Evolutionary conservation across 2,329 filamentous ascomycete genomes (phyloP), one percentile per base, ranked within the genome.

Genomic region (Chaetomium olivaceum): DNA sequence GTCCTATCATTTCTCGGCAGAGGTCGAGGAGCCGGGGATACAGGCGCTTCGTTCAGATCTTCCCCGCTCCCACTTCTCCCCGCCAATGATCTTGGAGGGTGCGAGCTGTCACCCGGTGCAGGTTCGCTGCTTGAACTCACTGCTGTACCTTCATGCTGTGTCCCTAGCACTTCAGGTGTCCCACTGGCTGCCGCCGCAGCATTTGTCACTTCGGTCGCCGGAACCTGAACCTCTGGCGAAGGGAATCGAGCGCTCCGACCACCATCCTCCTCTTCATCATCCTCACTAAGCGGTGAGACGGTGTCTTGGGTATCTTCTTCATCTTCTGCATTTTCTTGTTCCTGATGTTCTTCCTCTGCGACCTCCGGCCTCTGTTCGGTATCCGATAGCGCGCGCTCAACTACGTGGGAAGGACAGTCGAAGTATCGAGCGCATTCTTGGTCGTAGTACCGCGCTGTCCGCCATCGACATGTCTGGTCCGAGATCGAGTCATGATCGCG

Each of bases 381-480:
- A 65, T 74, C 73, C n/a, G 77, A 77, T 23, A 76, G 65, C 31
- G 70, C 71, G 60, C 82, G 77, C 70, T 79, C 78, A 55, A 81
- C 69, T 21, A 75, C 67, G 64, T 84, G 82, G 4, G 80, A 78
- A 36, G 82, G 82, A 52, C 82, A 83, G 73, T 84, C 82, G 64
- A 82, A 78, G 71, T 77, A 84, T 56, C 77, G 78, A 12, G 77
- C 77, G 71, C 81, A 83, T 72, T 83, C 82, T 58, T 78, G 76
- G 59, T 80, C 76, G 68, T 80, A 71, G 54, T 76, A 80, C 16
- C 74, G 73, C 21, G 71, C 25, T 11, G 76, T 80, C 58, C 76
- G 77, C 76, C 79, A 81, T 43, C 70, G 76, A 65, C 80, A 83
- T 29, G 68, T 60, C 4, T 68, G 62, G n/a, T n/a, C n/a, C n/a